A percentile compares a stretch with the other conserved stretches of the same genome.
These are phyloP conservation scores for Tritrichomonas musculus DNA, from an alignment of 208 protist species.

Conservation along the genomic window DNA sequence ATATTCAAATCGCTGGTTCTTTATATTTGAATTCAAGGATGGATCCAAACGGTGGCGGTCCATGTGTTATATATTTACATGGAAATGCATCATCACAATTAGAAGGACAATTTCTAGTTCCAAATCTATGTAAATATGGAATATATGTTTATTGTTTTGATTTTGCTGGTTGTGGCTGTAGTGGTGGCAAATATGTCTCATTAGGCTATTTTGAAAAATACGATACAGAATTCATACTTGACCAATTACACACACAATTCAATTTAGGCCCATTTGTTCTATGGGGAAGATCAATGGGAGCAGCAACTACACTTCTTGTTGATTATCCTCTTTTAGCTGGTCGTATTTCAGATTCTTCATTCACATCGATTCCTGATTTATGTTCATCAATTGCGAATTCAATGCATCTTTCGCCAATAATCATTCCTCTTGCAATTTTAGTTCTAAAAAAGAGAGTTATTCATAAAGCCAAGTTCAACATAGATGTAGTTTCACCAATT, in stretches of 20 bases:
- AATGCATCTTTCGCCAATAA: too few species aligned
- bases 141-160: neutral
- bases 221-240: neutral
- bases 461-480: too few species aligned
- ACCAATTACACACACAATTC: neutral
- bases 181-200: neutral
- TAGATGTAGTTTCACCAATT: too few species aligned
- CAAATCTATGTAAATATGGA: neutral
- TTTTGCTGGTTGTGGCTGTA: neutral
- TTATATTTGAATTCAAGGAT: neutral
- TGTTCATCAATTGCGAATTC: too few species aligned
- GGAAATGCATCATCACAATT: neutral
- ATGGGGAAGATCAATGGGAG: constrained; percentile 23
- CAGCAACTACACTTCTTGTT: too few species aligned
- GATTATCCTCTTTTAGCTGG: too few species aligned
- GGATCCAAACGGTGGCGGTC: neutral
- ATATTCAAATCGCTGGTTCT: neutral
- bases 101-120: neutral
- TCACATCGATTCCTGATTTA: too few species aligned
- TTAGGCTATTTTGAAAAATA: too few species aligned
- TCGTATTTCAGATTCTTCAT: too few species aligned
- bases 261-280: neutral
- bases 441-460: too few species aligned
- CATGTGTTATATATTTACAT: constrained; percentile 6
- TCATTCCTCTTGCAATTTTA: too few species aligned